Percentiles rank a stretch among this genome's conserved stretches.
phyloP scores from a whole-genome alignment of 176 grass and related monocot genomes.

The Oryza brachyantha region DNA sequence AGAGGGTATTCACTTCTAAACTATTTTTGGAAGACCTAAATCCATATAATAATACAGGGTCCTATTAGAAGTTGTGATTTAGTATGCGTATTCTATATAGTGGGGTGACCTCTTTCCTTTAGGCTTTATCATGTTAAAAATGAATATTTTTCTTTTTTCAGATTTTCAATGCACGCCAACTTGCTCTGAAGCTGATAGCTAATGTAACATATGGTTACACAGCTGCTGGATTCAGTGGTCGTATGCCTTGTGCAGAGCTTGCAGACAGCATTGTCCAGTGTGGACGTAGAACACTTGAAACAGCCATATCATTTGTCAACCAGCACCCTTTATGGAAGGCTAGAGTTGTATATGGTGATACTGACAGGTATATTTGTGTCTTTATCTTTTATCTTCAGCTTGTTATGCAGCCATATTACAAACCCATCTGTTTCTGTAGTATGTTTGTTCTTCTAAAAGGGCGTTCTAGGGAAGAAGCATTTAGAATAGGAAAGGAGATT shows the following conservation, averaged over 20 bases:
- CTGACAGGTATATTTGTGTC: slow-evolving; percentile 72
- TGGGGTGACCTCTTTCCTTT: neutral
- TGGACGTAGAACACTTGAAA: slow-evolving; percentile 95
- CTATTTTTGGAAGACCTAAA: slow-evolving; percentile 24
- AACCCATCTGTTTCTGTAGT: slow-evolving; percentile 44
- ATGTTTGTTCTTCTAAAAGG: slow-evolving; percentile 97
- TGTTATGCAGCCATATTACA: slow-evolving; percentile 13
- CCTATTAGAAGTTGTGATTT: neutral
- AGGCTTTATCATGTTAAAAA: slow-evolving; percentile 8
- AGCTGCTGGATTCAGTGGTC: slow-evolving; percentile 92
- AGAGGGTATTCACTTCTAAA: slow-evolving; percentile 62
- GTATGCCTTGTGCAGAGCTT: slow-evolving; percentile 97
- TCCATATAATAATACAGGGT: slow-evolving; percentile 3
- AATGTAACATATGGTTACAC: slow-evolving; percentile 98
- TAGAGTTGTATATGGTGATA: slow-evolving; percentile 97
- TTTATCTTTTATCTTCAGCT: slow-evolving; percentile 24
- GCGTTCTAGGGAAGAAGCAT: slow-evolving; percentile 78
- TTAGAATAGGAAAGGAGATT: slow-evolving; percentile 91
- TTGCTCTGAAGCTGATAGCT: slow-evolving; percentile 93
- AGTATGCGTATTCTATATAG: neutral
- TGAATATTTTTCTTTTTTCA: slow-evolving; percentile 36
- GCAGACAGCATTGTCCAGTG: slow-evolving; percentile 98
- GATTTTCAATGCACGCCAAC: slow-evolving; percentile 98
- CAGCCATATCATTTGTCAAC: slow-evolving; percentile 85
- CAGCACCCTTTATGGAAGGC: slow-evolving; percentile 80